phyloP scores from a whole-genome alignment of 2,329 filamentous ascomycete species.

The Neofusicoccum parvum region DNA sequence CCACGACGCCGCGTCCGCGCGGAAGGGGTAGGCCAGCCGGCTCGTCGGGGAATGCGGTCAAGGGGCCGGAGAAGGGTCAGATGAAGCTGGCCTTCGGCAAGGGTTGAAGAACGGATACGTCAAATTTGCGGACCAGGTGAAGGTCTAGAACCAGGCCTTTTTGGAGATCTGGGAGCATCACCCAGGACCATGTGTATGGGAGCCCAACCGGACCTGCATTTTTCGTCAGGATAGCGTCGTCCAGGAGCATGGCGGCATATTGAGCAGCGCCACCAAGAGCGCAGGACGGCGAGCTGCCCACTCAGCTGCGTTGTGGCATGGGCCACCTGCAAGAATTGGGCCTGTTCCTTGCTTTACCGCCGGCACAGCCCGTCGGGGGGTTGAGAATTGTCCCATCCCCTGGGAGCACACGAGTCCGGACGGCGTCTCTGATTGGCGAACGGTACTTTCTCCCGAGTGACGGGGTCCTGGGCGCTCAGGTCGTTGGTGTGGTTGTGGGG shows the following conservation, averaged over 20 bases:
- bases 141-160: not conserved
- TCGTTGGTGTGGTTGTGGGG: not conserved
- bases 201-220: too few species aligned
- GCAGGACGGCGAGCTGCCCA: not conserved
- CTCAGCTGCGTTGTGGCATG: too few species aligned
- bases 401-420: not conserved
- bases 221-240: not conserved
- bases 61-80: slow-evolving; percentile 46
- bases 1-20: slow-evolving; percentile 29
- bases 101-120: slow-evolving; percentile 10
- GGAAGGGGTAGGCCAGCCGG: slow-evolving; percentile 41
- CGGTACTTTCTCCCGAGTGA: not conserved
- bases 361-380: slow-evolving; percentile 1
- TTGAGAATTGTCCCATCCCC: not conserved
- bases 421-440: not conserved
- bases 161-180: too few species aligned
- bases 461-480: not conserved
- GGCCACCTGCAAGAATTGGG: not conserved
- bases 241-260: not conserved
- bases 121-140: not conserved
- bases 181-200: not conserved
- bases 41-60: slow-evolving; percentile 23
- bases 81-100: slow-evolving; percentile 47
- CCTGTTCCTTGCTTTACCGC: not conserved
- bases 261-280: not conserved